Conservation (phyloP, 768 basidiomycete genomes). For the Termitomyces sp. region DNA sequence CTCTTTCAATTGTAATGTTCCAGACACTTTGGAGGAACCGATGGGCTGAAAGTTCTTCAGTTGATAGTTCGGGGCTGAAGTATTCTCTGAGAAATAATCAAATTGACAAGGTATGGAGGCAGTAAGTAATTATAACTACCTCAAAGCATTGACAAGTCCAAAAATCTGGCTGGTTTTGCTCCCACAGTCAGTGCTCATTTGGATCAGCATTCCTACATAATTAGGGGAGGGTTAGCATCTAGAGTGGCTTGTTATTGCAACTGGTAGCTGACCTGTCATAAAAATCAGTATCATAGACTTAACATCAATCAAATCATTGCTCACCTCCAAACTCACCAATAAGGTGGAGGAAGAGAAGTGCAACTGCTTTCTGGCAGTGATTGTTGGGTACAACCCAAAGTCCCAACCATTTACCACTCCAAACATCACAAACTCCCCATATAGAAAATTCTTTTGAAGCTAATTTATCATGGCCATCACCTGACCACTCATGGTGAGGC, state of each 20-base stretch:
- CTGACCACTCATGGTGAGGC: conserved; percentile 24
- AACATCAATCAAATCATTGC: neutral
- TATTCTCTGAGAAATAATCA: neutral
- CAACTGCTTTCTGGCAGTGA: neutral
- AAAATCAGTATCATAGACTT: neutral
- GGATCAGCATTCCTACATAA: neutral
- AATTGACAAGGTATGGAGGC: neutral
- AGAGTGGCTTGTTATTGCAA: too few species aligned
- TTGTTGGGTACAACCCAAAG: neutral
- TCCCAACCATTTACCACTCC: conserved; percentile 21
- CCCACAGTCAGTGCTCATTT: neutral
- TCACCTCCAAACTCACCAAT: neutral
- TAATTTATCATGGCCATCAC: conserved; percentile 30
- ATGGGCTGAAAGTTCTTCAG: neutral
- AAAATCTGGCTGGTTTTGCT: neutral
- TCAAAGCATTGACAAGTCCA: neutral
- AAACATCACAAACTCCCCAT: conserved; percentile 21
- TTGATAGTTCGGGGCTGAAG: neutral
- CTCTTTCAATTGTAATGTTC: neutral
- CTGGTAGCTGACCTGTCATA: too few species aligned
- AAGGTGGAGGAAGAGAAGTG: neutral
- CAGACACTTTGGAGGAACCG: neutral
- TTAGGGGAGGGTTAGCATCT: too few species aligned
- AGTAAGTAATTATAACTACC: neutral
- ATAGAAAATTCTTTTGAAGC: conserved; percentile 23